A percentile compares a stretch with the other conserved stretches of the same genome.
These are phyloP conservation scores for Yamadazyma tumulicola DNA, from an alignment of 805 yeast species.

Conservation along the genomic window DNA sequence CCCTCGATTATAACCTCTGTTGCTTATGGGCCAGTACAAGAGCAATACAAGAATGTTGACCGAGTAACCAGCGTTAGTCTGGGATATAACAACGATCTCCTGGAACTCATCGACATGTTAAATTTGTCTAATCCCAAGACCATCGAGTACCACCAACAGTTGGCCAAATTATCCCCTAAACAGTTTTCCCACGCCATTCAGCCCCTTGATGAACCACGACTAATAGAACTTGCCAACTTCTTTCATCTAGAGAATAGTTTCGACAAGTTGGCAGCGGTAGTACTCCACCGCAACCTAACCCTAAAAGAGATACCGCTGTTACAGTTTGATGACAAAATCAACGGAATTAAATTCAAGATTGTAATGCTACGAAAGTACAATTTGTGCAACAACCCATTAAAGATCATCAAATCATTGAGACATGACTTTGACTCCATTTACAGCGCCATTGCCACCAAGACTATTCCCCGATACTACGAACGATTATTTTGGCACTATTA, in stretches of 20 bases:
- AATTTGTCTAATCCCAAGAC: background rate
- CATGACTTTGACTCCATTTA: slow-evolving; percentile 22
- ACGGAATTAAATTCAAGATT: slow-evolving; percentile 26
- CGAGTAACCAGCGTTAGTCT: background rate
- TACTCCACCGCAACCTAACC: slow-evolving; percentile 9
- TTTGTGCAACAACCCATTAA: slow-evolving; percentile 29
- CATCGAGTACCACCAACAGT: background rate
- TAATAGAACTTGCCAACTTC: slow-evolving; percentile 12
- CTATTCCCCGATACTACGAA: slow-evolving; percentile 35
- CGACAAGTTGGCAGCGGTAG: background rate
- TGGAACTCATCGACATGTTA: background rate
- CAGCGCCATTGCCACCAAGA: slow-evolving; percentile 19
- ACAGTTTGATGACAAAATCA: slow-evolving; percentile 7
- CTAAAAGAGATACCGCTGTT: background rate
- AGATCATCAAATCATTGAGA: slow-evolving; percentile 27
- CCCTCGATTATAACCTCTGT: slow-evolving; percentile 33
- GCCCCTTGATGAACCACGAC: background rate
- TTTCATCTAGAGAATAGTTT: slow-evolving; percentile 13
- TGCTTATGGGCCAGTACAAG: slow-evolving; percentile 30
- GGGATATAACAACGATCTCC: background rate
- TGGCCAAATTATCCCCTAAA: background rate
- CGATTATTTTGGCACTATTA: slow-evolving; percentile 40
- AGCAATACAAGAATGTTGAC: slow-evolving; percentile 17
- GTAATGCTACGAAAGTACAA: slow-evolving; percentile 34
- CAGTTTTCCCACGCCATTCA: background rate